These are phyloP conservation scores for Coemansia sp. DNA, from an alignment of 192 early-diverging fungal genomes.

Conservation along the genomic window DNA sequence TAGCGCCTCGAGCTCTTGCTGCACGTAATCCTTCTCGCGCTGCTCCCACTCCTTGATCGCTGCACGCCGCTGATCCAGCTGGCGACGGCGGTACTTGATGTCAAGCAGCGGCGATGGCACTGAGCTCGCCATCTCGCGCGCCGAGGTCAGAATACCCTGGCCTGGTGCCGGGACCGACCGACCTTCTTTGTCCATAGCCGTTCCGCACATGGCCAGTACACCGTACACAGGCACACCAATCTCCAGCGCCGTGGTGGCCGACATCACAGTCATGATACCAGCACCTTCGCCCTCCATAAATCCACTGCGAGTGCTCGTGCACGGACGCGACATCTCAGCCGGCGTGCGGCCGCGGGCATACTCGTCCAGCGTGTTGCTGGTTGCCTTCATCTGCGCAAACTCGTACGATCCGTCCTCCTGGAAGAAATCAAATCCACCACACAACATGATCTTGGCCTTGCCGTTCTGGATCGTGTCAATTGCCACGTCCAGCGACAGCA, in stretches of 20 bases:
- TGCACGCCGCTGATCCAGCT: conserved; percentile 57
- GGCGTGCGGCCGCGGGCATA: conserved; percentile 85
- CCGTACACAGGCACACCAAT: conserved; percentile 91
- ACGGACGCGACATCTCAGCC: conserved; percentile 88
- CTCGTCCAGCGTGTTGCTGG: conserved; percentile 83
- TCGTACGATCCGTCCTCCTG: conserved; percentile 90
- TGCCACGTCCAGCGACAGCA: conserved; percentile 87
- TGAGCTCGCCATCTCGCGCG: conserved; percentile 68
- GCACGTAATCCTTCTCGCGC: conserved; percentile 30
- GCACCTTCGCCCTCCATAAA: conserved; percentile 73
- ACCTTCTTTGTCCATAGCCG: conserved; percentile 90
- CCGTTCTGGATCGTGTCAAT: conserved; percentile 85
- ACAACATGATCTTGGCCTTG: conserved; percentile 89
- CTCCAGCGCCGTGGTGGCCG: conserved; percentile 77
- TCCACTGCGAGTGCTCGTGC: conserved; percentile 61
- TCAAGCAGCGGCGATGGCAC: conserved; percentile 71
- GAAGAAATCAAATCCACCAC: conserved; percentile 91
- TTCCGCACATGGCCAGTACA: conserved; percentile 84
- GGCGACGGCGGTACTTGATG: conserved; percentile 83
- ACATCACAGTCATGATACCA: conserved; percentile 87
- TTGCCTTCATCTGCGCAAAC: conserved; percentile 98
- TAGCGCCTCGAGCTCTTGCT: conserved; percentile 33
- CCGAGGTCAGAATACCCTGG: conserved; percentile 90
- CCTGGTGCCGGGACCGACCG: conserved; percentile 57
- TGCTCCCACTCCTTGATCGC: conserved; percentile 33